Base-by-base conservation (phyloP, 495 filamentous ascomycete species). In the Penicillium turbatum region DNA sequence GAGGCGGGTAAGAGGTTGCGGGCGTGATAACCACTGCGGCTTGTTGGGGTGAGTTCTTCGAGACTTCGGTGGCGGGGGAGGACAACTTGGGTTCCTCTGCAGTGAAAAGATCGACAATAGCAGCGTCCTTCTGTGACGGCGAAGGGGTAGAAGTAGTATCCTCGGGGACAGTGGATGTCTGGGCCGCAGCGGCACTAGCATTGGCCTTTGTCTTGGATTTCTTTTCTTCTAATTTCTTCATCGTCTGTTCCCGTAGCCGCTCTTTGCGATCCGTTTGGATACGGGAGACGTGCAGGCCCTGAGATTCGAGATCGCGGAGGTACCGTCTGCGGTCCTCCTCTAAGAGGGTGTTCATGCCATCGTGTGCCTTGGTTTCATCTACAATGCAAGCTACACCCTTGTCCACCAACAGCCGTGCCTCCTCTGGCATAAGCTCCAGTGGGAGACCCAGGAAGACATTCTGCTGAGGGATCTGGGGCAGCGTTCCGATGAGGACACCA, bases 361-460 rank as follows among this genome's bases (percentile, higher is more conserved):
- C 56, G 65, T 97, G 91, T 52, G 78, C 82, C 24, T 75, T 70
- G 21, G 75, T 72, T 68, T 95, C 90, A 66, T 96, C 86, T 61
- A 87, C 85, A 54, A 95, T 80, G 70, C 86, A 90, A 51, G 80
- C 91, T 60, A 83, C 80, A 60, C 81, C 83, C 60, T 85, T 86
- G 59, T 96, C 89, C 53, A 95, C 84, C 30, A 98, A 79, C 50
- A 96, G 65, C 50, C 83, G 80, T 3, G 85, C 91, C 73, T 98
- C 93, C 67, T 97, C 93, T 0, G 88, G 85, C 80, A 92, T 89
- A 36, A 98, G 74, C 72, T 96, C 86, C 34, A 97, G 62, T 1
- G 93, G 93, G 32, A 97, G 69, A 16, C 93, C 89, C 52, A 91
- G 79, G 66, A 97, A 97, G 45, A 96, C 79, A 75, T 97, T 98